Evolutionary conservation across 2,329 filamentous ascomycete species (phyloP).

Genomic region (Dactylellina parvicollis): DNA sequence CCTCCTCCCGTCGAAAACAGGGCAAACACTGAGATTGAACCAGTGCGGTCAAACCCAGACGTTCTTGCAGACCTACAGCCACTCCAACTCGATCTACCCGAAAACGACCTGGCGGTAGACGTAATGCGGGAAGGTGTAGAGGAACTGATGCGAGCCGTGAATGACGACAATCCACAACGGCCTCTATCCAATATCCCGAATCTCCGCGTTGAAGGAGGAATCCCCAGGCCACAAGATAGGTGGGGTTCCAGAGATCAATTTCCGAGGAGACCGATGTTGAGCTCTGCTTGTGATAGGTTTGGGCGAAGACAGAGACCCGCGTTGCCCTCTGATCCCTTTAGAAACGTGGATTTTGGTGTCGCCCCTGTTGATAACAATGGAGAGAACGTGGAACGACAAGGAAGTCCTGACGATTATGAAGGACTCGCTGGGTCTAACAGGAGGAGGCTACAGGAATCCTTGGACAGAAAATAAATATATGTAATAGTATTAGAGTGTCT

Average conservation of each 20-base stretch:
- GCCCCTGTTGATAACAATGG: not conserved
- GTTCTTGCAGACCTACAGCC: no score
- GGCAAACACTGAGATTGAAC: no score
- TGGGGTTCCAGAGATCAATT: no score
- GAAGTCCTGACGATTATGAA: not conserved
- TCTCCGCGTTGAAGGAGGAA: not conserved
- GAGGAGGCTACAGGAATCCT: not conserved
- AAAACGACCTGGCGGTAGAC: not conserved
- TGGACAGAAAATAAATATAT: not conserved
- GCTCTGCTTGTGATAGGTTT: not conserved
- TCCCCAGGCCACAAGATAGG: no score
- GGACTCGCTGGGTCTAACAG: constrained; percentile 3
- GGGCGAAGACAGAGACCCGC: not conserved
- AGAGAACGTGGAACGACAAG: not conserved
- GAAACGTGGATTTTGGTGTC: not conserved
- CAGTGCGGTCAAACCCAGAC: no score
- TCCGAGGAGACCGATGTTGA: not conserved
- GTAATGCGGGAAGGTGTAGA: not conserved
- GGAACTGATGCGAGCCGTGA: not conserved
- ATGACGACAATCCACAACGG: not conserved
- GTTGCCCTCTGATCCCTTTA: not conserved
- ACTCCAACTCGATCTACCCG: not conserved
- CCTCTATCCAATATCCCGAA: not conserved
- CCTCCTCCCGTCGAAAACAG: no score
- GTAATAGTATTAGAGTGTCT: no score